Conservation (phyloP, 1,139 yeast species). For the Lodderomyces pseudojiufengensis region DNA sequence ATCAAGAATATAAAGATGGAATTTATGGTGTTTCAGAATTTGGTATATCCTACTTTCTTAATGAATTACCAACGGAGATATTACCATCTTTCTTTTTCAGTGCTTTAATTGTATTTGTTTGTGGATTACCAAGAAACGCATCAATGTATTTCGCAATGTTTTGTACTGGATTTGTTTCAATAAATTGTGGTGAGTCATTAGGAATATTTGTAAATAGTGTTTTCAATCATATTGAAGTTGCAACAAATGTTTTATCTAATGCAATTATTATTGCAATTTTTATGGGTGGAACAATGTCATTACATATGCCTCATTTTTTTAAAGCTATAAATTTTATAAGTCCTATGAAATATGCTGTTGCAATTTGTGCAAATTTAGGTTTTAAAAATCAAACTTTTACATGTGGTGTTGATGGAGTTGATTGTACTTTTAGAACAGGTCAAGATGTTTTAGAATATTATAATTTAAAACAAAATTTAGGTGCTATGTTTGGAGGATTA, state of each 20-base stretch:
- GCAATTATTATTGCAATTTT: conserved; percentile 65
- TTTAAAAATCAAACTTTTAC: conserved; percentile 30
- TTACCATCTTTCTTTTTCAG: conserved; percentile 57
- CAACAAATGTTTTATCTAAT: conserved; percentile 65
- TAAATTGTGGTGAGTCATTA: conserved; percentile 77
- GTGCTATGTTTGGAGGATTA: conserved; percentile 35
- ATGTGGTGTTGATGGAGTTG: conserved; percentile 21
- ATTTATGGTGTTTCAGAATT: conserved; percentile 68
- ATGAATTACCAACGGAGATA: conserved; percentile 74
- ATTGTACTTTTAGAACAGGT: conserved; percentile 35
- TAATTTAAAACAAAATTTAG: conserved; percentile 26
- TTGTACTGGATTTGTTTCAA: conserved; percentile 50
- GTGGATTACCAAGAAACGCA: conserved; percentile 71
- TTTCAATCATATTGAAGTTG: conserved; percentile 74
- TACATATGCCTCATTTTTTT: conserved; percentile 67
- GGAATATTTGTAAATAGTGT: conserved; percentile 78
- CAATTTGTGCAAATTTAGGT: conserved; percentile 42
- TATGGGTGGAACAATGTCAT: conserved; percentile 86
- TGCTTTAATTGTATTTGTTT: conserved; percentile 59
- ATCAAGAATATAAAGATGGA: conserved; percentile 74
- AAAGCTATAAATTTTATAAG: conserved; percentile 67
- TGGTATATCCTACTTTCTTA: conserved; percentile 56
- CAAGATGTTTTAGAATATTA: conserved; percentile 33
- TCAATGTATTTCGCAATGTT: conserved; percentile 65
- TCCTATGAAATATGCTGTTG: conserved; percentile 70